Base-by-base conservation (phyloP, 2,329 filamentous ascomycete genomes). In the Fusarium transvaalense region DNA sequence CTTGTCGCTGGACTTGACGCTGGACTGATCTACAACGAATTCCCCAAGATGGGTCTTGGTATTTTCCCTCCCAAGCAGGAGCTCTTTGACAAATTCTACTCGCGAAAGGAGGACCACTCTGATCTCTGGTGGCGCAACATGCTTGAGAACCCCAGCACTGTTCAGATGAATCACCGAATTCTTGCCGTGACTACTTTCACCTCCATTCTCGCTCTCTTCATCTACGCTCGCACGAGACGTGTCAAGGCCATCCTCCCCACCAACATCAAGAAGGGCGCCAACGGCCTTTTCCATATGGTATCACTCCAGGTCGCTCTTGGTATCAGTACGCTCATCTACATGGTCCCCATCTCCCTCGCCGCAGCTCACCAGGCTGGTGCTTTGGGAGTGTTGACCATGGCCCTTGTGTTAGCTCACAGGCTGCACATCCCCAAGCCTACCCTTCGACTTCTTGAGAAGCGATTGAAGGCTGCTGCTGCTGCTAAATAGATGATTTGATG, bases 101-200 rank as follows among this genome's bases (percentile, higher is more conserved):
- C 89, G 60, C 91, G 94, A 74, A 88, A 86, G 60, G 85, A 90
- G 39, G 93, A 97, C 77, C 84, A 87, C 41, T 90, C 89, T 14
- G 97, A 99, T 76, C 84, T 98, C 19, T 94, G 92, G 89, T 99
- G 96, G 96, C 90, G 96, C 76, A 99, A 99, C 82, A 92, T 97
- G 85, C 90, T 98, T 34, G 96, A 98, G 84, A 99, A 99, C 82
- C 97, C 96, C 5, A 94, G 92, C 17, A 88, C 97, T 27, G 97
- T 98, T 4, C 97, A 99, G 82, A 88, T 99, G 43, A 93, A 99
- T 81, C 96, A 99, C 83, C 91, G 97, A 43, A 92, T 97, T 72
- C 86, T 98, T 35, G 97, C 96, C 61, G 93, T 91, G 46, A 94
- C 93, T 17, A 97, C 95, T 1, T 97, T 97, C 79, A 91, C 88